Evolutionary conservation across 257 asterid genomes (phyloP).

Genomic region (Osmanthus fragrans): DNA sequence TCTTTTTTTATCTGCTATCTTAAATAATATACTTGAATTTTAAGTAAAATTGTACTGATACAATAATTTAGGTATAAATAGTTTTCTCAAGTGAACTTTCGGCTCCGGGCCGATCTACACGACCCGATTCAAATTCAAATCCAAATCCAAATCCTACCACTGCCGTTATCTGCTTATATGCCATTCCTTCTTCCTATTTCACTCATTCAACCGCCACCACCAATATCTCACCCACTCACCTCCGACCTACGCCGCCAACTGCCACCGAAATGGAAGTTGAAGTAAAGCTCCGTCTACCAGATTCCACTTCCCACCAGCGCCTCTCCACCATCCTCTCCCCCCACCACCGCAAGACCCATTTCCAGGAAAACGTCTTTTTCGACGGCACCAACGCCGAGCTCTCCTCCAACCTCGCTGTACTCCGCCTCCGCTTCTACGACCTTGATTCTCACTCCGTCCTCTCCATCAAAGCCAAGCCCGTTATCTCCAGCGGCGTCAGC

Average conservation of each 20-base stretch:
- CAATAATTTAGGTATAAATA: too few relatives aligned
- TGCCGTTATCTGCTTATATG: neutral
- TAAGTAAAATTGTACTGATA: too few relatives aligned
- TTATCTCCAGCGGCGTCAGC: slow-evolving; percentile 65
- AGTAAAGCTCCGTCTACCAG: slow-evolving; percentile 75
- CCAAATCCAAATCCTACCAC: neutral
- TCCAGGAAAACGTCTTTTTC: slow-evolving; percentile 83
- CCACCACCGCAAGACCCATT: slow-evolving; percentile 60
- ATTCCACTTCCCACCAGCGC: slow-evolving; percentile 63
- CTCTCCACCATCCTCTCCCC: slow-evolving; percentile 65
- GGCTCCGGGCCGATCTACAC: neutral
- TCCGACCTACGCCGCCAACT: neutral
- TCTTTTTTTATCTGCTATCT: too few relatives aligned
- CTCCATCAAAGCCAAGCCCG: slow-evolving; percentile 74
- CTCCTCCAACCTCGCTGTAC: slow-evolving; percentile 73
- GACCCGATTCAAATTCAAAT: neutral
- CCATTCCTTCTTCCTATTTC: neutral
- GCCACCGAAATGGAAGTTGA: slow-evolving; percentile 71
- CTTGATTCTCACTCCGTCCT: slow-evolving; percentile 65
- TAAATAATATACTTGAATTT: too few relatives aligned
- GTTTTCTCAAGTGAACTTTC: too few relatives aligned
- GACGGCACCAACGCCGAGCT: slow-evolving; percentile 72
- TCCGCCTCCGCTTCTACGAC: slow-evolving; percentile 97
- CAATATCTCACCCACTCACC: neutral
- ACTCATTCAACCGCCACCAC: neutral